Percentiles rank a stretch among this genome's conserved stretches.
phyloP scores from a whole-genome alignment of 768 basidiomycete species.

The Mycena indigotica region DNA sequence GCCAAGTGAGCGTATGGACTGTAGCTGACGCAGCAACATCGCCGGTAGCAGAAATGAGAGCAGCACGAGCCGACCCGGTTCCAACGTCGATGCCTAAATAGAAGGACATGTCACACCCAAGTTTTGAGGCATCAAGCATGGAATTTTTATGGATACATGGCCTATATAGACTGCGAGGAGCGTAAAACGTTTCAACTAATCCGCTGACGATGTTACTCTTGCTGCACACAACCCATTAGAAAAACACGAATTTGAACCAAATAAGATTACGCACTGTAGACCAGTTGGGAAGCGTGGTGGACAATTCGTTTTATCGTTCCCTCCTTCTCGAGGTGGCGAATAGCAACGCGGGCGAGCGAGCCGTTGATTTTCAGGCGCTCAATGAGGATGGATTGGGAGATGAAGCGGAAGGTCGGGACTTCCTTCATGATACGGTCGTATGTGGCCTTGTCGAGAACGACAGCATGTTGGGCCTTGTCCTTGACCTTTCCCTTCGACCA shows the following conservation, averaged over 20 bases:
- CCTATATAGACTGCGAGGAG: constrained; percentile 36
- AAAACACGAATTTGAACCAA: not conserved
- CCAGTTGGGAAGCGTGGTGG: constrained; percentile 90
- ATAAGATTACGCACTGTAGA: constrained; percentile 81
- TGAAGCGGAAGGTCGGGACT: constrained; percentile 98
- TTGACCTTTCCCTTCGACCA: constrained; percentile 99
- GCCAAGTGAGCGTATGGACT: constrained; percentile 82
- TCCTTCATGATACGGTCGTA: constrained; percentile 97
- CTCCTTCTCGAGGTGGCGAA: constrained; percentile 91
- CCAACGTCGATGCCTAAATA: constrained; percentile 86
- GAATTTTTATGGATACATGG: constrained; percentile 38
- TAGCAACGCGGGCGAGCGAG: constrained; percentile 87
- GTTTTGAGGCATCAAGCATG: constrained; percentile 30
- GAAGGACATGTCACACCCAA: constrained; percentile 42
- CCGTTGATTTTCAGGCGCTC: constrained; percentile 98
- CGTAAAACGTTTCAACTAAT: constrained; percentile 37
- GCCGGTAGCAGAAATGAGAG: constrained; percentile 71
- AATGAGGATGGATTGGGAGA: constrained; percentile 96
- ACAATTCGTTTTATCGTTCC: constrained; percentile 94
- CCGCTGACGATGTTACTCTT: constrained; percentile 50
- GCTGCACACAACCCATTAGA: constrained; percentile 35
- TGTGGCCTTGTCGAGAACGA: constrained; percentile 90
- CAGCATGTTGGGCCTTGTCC: constrained; percentile 99
- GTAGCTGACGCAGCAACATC: constrained; percentile 76
- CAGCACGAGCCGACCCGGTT: constrained; percentile 90